phyloP scores from a whole-genome alignment of 441 rosid genomes.

The Populus hybrid region DNA sequence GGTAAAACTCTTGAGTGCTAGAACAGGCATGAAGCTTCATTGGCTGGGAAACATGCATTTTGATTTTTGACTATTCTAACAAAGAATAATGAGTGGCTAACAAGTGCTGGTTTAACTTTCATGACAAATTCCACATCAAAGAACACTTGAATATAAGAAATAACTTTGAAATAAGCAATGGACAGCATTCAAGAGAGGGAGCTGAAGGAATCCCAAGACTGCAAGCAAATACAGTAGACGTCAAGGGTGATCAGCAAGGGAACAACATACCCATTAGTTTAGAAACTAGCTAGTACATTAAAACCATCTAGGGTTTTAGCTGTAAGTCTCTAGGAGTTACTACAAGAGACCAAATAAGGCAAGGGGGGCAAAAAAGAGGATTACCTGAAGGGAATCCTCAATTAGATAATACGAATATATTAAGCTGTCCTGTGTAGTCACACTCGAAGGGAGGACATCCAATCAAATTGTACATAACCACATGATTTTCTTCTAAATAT shows the following conservation, averaged over 20 bases:
- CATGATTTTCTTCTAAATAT: conserved; percentile 18
- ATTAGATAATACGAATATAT: too few relatives aligned
- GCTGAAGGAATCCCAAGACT: background rate
- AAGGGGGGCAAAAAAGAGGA: too few relatives aligned
- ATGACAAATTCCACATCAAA: background rate
- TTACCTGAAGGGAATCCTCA: too few relatives aligned
- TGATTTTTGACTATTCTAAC: background rate
- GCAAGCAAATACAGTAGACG: background rate
- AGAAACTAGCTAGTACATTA: background rate
- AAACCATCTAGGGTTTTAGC: conserved; percentile 26
- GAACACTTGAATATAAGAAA: background rate
- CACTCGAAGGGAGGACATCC: conserved; percentile 35
- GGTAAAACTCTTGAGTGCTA: background rate
- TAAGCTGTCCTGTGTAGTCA: too few relatives aligned
- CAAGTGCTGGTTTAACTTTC: background rate
- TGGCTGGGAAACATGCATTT: background rate
- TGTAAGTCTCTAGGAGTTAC: conserved; percentile 12
- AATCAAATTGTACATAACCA: conserved; percentile 35
- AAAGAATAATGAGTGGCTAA: background rate
- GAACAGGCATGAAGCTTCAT: background rate
- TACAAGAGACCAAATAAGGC: conserved; percentile 25
- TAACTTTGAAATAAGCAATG: background rate
- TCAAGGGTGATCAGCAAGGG: background rate
- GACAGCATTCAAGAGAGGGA: background rate
- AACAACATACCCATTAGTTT: background rate